A percentile compares a stretch with the other conserved stretches of the same genome.
Evolutionary conservation across 805 yeast species (phyloP).

Genomic region (Jamesozyma rosinii): DNA sequence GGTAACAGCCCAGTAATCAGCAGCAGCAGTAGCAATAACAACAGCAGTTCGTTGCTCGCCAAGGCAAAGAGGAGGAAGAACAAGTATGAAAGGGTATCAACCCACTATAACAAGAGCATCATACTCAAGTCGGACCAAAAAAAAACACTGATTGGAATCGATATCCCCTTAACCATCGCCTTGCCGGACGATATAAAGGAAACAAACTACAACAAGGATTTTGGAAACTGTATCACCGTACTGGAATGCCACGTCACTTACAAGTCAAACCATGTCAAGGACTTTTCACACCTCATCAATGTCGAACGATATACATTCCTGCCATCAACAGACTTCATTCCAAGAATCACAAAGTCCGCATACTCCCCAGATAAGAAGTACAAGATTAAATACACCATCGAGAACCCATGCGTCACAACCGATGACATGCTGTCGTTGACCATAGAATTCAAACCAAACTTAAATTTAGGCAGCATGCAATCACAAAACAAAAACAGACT

Average conservation of each 20-base stretch:
- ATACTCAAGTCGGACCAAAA: constrained; percentile 15
- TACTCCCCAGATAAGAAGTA: constrained; percentile 43
- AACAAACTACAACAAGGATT: constrained; percentile 40
- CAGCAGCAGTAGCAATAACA: not conserved
- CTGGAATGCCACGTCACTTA: constrained; percentile 31
- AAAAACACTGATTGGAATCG: constrained; percentile 39
- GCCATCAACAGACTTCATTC: constrained; percentile 48
- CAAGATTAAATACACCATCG: constrained; percentile 38
- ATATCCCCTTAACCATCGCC: constrained; percentile 50
- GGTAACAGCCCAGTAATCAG: not conserved
- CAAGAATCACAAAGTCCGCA: constrained; percentile 38
- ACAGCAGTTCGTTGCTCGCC: not conserved
- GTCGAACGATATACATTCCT: constrained; percentile 49
- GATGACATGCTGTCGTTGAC: constrained; percentile 38
- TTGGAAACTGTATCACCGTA: constrained; percentile 41
- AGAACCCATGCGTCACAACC: constrained; percentile 51
- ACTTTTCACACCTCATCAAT: constrained; percentile 33
- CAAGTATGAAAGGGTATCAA: constrained; percentile 19
- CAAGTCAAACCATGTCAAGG: constrained; percentile 6
- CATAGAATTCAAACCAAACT: constrained; percentile 36
- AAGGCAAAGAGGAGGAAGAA: constrained; percentile 6
- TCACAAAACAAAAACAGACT: constrained; percentile 9
- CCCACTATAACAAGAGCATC: constrained; percentile 30
- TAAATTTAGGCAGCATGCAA: constrained; percentile 8
- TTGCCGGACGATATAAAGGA: constrained; percentile 45